Base-by-base conservation (phyloP, 2,329 filamentous ascomycete species). In the Pseudopyrenochaeta lycopersici region DNA sequence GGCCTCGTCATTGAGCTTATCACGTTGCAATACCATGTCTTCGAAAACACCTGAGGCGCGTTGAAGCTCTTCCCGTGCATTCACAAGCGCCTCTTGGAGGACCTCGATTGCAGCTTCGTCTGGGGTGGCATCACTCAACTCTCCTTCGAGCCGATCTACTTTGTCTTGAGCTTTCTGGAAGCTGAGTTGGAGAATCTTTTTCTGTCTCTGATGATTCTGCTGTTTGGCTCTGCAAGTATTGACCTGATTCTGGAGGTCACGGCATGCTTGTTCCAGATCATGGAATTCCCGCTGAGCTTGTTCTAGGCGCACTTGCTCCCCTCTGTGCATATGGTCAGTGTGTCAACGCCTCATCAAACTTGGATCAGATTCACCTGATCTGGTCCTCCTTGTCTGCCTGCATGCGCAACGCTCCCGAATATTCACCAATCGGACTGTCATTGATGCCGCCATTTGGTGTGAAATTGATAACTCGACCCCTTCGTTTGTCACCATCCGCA, bases 341-440 rank as follows among this genome's bases (percentile, higher is more conserved):
- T 4, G 3, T 2, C 15, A 20, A 14, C n/a, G n/a, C n/a, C n/a
- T n/a, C n/a, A n/a, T n/a, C n/a, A n/a, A n/a, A n/a, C n/a, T n/a
- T n/a, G n/a, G n/a, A n/a, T n/a, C n/a, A n/a, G n/a, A 43, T 48
- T 44, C 68, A 84, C 78, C 74, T 79, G 35, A 93, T 83, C 66
- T 91, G 89, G 15, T 84, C 84, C 51, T 85, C 88, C 21, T 85
- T 81, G 68, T 96, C 90, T 1, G 90, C 88, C 68, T 89, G 89
- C 87, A 97, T 96, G n/a, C 92, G 86, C 20, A 89, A 81, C 9
- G 76, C 77, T 33, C 84, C 80, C 0, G 68, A 74, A 60, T 79
- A 86, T 14, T 83, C 81, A 7, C 80, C 73, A 4, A 89, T 80
- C 11, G 84, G 83, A 33, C 78, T 77, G 32, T 83, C 78, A 42